phyloP scores from a whole-genome alignment of 23 red algal species.

The Gracilaria domingensis region DNA sequence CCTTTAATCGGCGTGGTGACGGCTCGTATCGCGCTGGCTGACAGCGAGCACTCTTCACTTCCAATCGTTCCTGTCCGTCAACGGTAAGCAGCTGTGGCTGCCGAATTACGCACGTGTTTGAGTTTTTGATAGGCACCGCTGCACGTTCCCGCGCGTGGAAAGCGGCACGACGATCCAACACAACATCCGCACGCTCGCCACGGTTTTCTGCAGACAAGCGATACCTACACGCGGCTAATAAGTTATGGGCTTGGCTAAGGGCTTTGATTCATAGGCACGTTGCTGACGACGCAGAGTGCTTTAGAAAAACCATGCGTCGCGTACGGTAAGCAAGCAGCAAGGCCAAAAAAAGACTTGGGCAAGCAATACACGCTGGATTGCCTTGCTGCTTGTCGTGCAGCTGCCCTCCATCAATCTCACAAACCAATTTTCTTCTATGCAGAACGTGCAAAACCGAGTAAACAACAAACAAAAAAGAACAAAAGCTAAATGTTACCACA shows the following conservation, averaged over 20 bases:
- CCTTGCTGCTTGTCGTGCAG: not conserved
- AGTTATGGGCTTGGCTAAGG: too few species aligned
- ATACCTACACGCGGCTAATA: too few species aligned
- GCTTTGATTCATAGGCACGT: too few species aligned
- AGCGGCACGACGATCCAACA: not conserved
- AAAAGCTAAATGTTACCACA: not conserved
- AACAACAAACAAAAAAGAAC: not conserved
- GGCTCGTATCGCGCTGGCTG: not conserved
- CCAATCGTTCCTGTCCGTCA: not conserved
- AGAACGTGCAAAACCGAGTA: slow-evolving; percentile 4
- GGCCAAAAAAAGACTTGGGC: not conserved
- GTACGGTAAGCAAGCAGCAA: slow-evolving; percentile 23
- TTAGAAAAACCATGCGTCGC: not conserved
- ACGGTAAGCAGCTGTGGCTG: not conserved
- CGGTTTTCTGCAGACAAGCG: too few species aligned
- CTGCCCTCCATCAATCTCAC: not conserved
- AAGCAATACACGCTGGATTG: not conserved
- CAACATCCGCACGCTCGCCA: not conserved
- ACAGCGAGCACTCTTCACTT: not conserved
- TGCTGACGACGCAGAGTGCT: not conserved
- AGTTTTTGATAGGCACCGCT: not conserved
- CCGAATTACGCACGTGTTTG: not conserved
- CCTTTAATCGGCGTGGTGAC: not conserved
- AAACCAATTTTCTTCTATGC: not conserved
- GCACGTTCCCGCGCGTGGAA: not conserved